phyloP scores from a whole-genome alignment of 1,139 yeast species.

The Diutina rugosa region DNA sequence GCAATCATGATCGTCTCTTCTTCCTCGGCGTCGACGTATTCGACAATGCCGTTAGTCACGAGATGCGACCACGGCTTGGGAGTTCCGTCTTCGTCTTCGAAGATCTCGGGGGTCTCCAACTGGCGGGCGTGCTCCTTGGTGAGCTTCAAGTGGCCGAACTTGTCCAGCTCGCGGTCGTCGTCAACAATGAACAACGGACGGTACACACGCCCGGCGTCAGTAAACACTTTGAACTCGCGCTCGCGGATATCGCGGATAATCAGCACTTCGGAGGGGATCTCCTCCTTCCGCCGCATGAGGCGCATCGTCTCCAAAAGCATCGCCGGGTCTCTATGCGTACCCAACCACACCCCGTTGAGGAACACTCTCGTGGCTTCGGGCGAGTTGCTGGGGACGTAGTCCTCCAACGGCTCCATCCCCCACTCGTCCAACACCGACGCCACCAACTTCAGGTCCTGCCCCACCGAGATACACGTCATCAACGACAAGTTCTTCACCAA shows the following conservation, averaged over 20 bases:
- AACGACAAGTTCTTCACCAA: conserved; percentile 88
- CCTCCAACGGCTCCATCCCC: conserved; percentile 98
- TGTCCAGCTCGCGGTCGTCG: conserved; percentile 66
- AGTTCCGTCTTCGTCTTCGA: conserved; percentile 34
- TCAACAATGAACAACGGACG: conserved; percentile 88
- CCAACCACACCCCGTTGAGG: conserved; percentile 99
- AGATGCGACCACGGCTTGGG: conserved; percentile 77
- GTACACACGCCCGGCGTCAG: conserved; percentile 98
- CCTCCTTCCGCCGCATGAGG: conserved; percentile 88
- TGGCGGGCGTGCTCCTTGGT: conserved; percentile 74
- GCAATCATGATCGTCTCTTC: conserved; percentile 98
- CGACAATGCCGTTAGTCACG: conserved; percentile 77
- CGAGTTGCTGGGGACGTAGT: conserved; percentile 84
- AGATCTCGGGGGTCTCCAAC: conserved; percentile 51
- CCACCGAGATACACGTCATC: conserved; percentile 97
- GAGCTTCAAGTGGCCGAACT: conserved; percentile 69
- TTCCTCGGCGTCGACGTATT: conserved; percentile 94
- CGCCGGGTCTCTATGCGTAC: conserved; percentile 94
- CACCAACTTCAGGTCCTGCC: conserved; percentile 94
- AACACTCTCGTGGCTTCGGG: conserved; percentile 91
- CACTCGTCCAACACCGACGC: conserved; percentile 90
- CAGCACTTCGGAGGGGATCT: conserved; percentile 91
- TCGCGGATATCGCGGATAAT: conserved; percentile 95
- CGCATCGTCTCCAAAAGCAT: conserved; percentile 83
- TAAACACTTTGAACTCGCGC: conserved; percentile 86